Evolutionary conservation across 148 eudicot species (phyloP), one percentile per base, ranked within the genome.

Genomic region (Linanthus parryae): DNA sequence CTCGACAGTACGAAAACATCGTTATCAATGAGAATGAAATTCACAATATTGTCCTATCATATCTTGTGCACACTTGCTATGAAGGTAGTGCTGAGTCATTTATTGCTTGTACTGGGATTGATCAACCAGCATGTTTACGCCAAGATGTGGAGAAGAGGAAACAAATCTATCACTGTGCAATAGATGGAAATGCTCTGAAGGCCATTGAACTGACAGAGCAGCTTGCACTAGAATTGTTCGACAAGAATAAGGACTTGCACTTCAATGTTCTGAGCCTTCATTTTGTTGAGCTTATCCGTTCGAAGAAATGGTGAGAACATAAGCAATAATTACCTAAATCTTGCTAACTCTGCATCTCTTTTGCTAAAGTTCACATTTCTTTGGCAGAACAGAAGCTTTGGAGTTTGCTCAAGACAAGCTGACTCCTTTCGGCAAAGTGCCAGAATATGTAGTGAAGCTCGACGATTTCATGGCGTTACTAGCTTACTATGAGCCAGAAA

Each of bases 401-500:
- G 87, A 73, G 63, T 88, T 84, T 66, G 90, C 97, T 33, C 79
- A 73, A 59, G 68, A 64, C 27, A 78, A 72, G 62, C 61, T 88
- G 67, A 75, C 84, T 49, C 80, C 87, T 54, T 88, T 79, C 48
- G 89, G 87, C 13, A 72, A 72, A 60, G 84, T 61, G 65, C 80
- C 74, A 69, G 79, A 79, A 38, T 79, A 67, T 63, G 59, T 82
- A 28, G 62, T 65, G 65, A 82, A 79, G 70, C 80, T 88, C 49
- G 84, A 88, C 65, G 87, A 88, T 56, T 72, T 81, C 38, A 69
- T 82, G 80, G 90, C 94, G 43, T 74, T 84, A 54, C 77, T 88
- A 57, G 94, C 97, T 58, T 88, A 84, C 44, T 80, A 74, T 45
- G 94, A 88, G 65, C 97, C 97, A 58, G 89, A 84, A 67, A 88